Evolutionary conservation across 352 stramenopile genomes (phyloP).

Genomic region (Pythium brassicae): DNA sequence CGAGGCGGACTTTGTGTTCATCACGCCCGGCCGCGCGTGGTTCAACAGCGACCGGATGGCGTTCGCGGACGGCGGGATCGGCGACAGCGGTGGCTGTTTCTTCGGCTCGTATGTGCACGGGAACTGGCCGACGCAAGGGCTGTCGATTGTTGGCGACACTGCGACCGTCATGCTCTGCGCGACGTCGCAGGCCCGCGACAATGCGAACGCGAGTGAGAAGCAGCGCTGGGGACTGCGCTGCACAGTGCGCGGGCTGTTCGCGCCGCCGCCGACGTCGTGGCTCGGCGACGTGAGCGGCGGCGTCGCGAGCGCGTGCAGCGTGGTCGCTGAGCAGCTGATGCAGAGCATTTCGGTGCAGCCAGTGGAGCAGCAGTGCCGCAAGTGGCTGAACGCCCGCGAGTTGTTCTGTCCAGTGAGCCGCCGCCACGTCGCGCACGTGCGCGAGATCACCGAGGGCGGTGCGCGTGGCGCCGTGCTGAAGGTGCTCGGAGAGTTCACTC

Average conservation of each 20-base stretch:
- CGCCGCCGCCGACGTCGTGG: conserved; percentile 17
- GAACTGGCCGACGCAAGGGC: conserved; percentile 50
- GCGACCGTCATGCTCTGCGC: conserved; percentile 63
- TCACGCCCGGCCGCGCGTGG: conserved; percentile 54
- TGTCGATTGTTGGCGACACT: conserved; percentile 58
- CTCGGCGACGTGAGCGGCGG: conserved; percentile 23
- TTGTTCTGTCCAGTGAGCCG: conserved; percentile 16
- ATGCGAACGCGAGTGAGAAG: conserved; percentile 26
- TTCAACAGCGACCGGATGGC: conserved; percentile 53
- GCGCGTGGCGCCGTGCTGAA: conserved; percentile 15
- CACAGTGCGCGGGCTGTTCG: conserved; percentile 39
- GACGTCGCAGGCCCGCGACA: conserved; percentile 49
- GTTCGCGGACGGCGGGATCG: conserved; percentile 54
- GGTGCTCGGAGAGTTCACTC: neutral
- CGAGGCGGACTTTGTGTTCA: conserved; percentile 62
- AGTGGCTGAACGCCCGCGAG: conserved; percentile 19
- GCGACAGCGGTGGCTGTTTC: conserved; percentile 61
- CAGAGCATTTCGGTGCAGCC: conserved; percentile 23
- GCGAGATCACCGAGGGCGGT: conserved; percentile 19
- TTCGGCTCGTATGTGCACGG: conserved; percentile 47
- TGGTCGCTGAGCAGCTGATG: conserved; percentile 34
- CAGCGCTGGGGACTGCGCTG: conserved; percentile 59
- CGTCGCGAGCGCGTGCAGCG: conserved; percentile 30
- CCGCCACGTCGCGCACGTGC: conserved; percentile 2
- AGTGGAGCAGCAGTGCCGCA: conserved; percentile 26